Evolutionary conservation across 305 asterid genomes (phyloP), one percentile per base, ranked within the genome.

Genomic region (Euphrasia arctica): DNA sequence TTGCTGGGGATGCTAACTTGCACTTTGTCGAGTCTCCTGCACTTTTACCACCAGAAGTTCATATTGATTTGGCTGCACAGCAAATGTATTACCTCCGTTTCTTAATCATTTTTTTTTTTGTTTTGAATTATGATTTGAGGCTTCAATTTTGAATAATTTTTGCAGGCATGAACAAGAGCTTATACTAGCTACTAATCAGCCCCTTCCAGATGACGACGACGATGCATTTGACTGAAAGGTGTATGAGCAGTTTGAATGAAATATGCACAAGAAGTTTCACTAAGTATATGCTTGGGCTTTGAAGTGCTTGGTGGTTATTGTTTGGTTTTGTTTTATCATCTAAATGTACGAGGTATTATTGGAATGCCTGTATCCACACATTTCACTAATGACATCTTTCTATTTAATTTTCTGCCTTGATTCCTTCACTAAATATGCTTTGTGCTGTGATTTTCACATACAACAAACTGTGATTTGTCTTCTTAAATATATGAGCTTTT

Each of bases 1-100:
- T 91, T 63, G 93, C 96, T 12, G 91, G 95, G 89, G 92, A 89
- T 68, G 59, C 80, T 3, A 83, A 79, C 74, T 72, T 91, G 72
- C 96, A 89, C 71, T 91, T 91, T 61, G 96, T 85, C 12, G 96
- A 88, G 81, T 79, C 91, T 7, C 98, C 98, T 67, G 96, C 97
- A 6, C 97, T 90, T 62, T 89, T 91, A 67, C 98, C 95, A 9
- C 96, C 98, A 0, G 98, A 86, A 76, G 95, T 89, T 2, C 83
- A 75, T 9, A 86, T 91, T 10, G 95, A 89, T 67, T 43, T 88
- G 77, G 95, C 73, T 8, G 84, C 84, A 2, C 96, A 89, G 76
- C 88, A 80, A 78, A 83, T 68, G 97, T 85, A 83, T 62, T 27
- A 18, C 39, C 22, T 41, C 65, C 50, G 10, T 12, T 43, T 22